Evolutionary conservation across 805 yeast species (phyloP), one percentile per base, ranked within the genome.

Genomic region (Lipomyces mesembrius): DNA sequence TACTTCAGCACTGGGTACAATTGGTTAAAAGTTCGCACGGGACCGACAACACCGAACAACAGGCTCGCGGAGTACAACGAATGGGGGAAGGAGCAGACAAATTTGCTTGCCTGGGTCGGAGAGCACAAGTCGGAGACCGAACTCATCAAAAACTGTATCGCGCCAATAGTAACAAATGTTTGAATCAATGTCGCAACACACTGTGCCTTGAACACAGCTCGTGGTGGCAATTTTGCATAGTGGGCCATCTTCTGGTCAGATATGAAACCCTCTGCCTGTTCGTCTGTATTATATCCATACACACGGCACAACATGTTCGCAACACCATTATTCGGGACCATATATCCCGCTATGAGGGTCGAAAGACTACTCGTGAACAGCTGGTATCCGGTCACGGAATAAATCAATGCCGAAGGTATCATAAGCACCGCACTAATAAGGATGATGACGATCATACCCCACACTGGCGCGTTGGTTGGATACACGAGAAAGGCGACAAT

Each of bases 291-390:
- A 75, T 82, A 85, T 32, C 89, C 88, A 71, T 81, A 83, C 8
- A 88, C 84, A 76, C 87, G 87, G 77, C 82, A 79, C 70, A 81
- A 77, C 83, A 83, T 80, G 80, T 79, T 81, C 35, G 83, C 83
- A 69, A 81, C 69, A 55, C 84, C 84, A 72, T 81, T 82, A 67
- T 84, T 84, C 2, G 85, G 85, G 27, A 82, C 79, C 67, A 88
- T 82, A 75, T 87, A 88, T 0, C 91, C 92, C 29, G 85, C 84
- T 57, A 88, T 81, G 67, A 88, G 78, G 74, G 88, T 90, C 2
- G 88, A 84, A 62, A 88, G 75, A 3, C 87, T 90, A 73, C 86
- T 86, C 70, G 88, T 78, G 9, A 89, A 89, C 65, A 87, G 83
- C 2, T 83, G 74, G 60, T 80, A 83, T 77, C 88, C 88, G 0